A percentile compares a stretch with the other conserved stretches of the same genome.
Conservation (phyloP, 164 flowering plant genomes). For the Protea cynaroides region DNA sequence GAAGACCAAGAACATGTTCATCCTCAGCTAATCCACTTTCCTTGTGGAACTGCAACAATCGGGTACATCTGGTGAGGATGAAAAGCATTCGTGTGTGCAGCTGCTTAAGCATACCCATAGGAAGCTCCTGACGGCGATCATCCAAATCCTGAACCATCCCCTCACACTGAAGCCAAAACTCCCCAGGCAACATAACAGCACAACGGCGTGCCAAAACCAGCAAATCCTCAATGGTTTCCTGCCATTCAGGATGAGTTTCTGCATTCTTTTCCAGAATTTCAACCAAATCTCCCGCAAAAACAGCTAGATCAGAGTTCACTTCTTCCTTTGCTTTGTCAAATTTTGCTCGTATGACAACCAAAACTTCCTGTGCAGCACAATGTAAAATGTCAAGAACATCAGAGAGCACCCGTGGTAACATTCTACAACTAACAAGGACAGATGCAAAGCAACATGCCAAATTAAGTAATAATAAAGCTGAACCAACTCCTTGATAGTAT, state of each 20-base stretch:
- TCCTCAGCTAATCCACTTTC: slow-evolving; percentile 92
- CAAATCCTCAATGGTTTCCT: slow-evolving; percentile 91
- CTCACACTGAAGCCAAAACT: slow-evolving; percentile 99
- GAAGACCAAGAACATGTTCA: slow-evolving; percentile 57
- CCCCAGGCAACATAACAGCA: slow-evolving; percentile 86
- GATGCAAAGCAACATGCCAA: not conserved
- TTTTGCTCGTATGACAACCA: slow-evolving; percentile 72
- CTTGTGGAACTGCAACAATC: slow-evolving; percentile 95
- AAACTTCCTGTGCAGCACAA: slow-evolving; percentile 55
- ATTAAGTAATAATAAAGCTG: not conserved
- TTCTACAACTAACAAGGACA: not conserved
- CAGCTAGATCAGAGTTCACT: slow-evolving; percentile 90
- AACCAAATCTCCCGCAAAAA: slow-evolving; percentile 93
- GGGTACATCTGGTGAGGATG: slow-evolving; percentile 94
- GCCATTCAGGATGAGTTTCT: slow-evolving; percentile 94
- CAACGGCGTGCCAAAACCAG: slow-evolving; percentile 86
- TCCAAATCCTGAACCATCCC: slow-evolving; percentile 98
- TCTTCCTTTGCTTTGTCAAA: slow-evolving; percentile 99
- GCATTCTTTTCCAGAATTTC: slow-evolving; percentile 89
- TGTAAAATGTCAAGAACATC: not conserved
- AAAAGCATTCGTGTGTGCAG: slow-evolving; percentile 98
- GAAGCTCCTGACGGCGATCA: slow-evolving; percentile 94
- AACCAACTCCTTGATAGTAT: not conserved
- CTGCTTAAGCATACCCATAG: slow-evolving; percentile 87
- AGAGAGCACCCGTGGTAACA: not conserved